Conservation (phyloP, 2,329 filamentous ascomycete species). For the Colletotrichum falcatum region DNA sequence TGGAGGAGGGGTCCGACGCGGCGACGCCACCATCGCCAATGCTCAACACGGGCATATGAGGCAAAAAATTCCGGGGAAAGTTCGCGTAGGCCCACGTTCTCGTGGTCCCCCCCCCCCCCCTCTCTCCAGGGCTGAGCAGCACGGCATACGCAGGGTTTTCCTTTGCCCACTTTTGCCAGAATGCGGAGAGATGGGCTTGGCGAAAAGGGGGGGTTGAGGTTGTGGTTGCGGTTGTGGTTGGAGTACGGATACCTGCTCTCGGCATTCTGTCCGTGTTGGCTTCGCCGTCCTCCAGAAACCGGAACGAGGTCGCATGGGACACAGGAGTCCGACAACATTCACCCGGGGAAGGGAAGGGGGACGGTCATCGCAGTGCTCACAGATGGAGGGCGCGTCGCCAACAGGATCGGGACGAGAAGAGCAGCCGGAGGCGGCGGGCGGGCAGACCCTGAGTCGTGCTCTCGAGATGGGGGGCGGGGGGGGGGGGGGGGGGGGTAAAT, state of each 20-base stretch:
- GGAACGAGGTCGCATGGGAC: slow-evolving; percentile 10
- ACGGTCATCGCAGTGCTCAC: not conserved
- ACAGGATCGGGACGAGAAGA: slow-evolving; percentile 33
- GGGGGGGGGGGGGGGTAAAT: not conserved
- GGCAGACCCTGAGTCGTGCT: slow-evolving; percentile 27
- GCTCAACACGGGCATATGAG: not conserved
- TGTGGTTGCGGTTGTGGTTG: not conserved
- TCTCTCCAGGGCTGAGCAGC: slow-evolving; percentile 10
- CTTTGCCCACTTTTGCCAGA: not conserved
- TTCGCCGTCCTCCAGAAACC: slow-evolving; percentile 12
- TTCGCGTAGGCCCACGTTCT: slow-evolving; percentile 36
- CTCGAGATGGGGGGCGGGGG: slow-evolving; percentile 1
- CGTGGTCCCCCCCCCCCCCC: not conserved
- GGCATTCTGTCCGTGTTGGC: slow-evolving; percentile 31
- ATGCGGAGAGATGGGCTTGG: slow-evolving; percentile 36
- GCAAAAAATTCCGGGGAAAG: slow-evolving; percentile 38
- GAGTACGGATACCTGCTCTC: slow-evolving; percentile 25
- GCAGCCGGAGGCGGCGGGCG: slow-evolving; percentile 16
- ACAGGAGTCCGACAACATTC: slow-evolving; percentile 28
- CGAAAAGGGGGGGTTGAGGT: not conserved
- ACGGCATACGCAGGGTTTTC: slow-evolving; percentile 19
- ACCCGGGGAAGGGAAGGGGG: slow-evolving; percentile 26
- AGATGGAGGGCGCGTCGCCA: not conserved
- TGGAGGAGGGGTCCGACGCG: slow-evolving; percentile 13
- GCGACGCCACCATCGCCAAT: slow-evolving; percentile 8